A percentile compares a stretch with the other conserved stretches of the same genome.
These are phyloP conservation scores for Corymbia maculata DNA, from an alignment of 345 rosid genomes.

Conservation along the genomic window DNA sequence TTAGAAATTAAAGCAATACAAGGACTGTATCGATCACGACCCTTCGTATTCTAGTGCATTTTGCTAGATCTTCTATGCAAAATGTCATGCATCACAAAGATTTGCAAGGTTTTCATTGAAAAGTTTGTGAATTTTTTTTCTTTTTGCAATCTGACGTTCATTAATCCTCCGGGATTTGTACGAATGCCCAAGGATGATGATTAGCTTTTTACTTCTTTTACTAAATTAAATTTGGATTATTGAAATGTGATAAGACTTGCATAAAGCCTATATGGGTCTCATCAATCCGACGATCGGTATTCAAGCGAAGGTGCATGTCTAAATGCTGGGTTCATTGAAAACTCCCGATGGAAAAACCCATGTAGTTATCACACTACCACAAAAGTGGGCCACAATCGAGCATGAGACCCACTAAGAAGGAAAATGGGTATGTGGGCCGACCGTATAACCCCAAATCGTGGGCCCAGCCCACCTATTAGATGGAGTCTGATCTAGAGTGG, in stretches of 20 bases:
- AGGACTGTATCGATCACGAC: neutral
- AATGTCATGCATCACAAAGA: no score
- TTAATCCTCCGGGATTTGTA: neutral
- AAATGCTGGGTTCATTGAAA: no score
- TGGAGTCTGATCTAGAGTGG: no score
- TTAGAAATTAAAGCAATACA: no score
- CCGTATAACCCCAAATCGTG: neutral
- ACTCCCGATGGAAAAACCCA: neutral
- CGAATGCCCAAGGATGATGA: fast-evolving
- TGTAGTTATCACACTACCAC: neutral
- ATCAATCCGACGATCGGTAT: no score
- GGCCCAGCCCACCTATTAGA: no score
- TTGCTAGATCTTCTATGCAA: no score
- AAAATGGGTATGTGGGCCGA: neutral
- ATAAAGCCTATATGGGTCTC: no score
- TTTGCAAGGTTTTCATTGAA: no score
- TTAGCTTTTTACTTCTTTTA: neutral
- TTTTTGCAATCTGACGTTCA: neutral
- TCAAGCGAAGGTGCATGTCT: no score
- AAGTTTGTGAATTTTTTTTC: no score
- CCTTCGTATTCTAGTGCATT: no score
- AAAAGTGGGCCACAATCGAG: neutral
- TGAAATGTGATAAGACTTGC: neutral
- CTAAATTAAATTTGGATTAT: fast-evolving
- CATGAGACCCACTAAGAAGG: neutral